These are phyloP conservation scores for Solanum phureja DNA, from an alignment of 257 asterid species.

Conservation along the genomic window DNA sequence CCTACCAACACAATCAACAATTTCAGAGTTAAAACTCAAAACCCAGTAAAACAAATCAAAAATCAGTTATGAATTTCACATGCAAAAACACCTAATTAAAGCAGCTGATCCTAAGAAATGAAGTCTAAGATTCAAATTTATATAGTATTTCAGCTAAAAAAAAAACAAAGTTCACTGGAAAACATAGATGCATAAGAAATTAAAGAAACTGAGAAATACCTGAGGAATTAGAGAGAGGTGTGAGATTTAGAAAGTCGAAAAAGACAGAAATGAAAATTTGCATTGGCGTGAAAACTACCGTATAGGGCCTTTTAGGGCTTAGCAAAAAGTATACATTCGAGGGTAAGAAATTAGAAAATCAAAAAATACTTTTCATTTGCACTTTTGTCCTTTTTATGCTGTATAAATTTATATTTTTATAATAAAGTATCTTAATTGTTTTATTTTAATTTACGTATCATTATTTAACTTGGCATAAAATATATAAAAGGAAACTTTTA, in stretches of 20 bases:
- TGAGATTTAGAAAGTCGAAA: background rate
- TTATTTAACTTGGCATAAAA: background rate
- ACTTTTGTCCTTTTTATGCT: background rate
- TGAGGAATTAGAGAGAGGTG: background rate
- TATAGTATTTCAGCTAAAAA: background rate
- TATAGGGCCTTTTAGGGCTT: background rate
- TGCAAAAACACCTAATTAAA: background rate
- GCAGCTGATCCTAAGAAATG: background rate
- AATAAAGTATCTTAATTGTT: background rate
- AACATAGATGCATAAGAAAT: background rate
- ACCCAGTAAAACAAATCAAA: background rate
- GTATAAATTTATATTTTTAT: too few relatives aligned
- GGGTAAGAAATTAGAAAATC: background rate
- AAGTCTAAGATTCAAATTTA: background rate
- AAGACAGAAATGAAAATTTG: background rate
- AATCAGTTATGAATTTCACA: background rate
- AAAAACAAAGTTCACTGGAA: background rate
- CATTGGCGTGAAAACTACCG: background rate
- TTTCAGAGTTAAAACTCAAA: background rate
- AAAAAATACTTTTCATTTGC: background rate
- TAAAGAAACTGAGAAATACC: background rate
- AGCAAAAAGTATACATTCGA: background rate
- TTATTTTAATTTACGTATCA: background rate
- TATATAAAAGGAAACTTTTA: too few relatives aligned
- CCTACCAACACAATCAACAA: background rate